phyloP scores from a whole-genome alignment of 768 basidiomycete genomes.

The Termitomyces sp. region DNA sequence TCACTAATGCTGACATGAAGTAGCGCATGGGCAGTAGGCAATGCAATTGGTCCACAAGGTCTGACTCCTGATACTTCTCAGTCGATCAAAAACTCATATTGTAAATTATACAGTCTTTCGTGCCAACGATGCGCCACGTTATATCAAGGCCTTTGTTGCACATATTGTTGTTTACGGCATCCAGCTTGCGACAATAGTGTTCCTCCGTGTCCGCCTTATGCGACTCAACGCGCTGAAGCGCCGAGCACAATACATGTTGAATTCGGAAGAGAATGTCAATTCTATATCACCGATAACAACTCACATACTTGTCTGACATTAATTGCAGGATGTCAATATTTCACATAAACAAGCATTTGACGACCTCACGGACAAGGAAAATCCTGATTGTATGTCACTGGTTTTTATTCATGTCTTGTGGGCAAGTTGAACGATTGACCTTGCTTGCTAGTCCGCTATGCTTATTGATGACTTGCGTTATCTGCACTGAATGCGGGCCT shows the following conservation, averaged over 20 bases:
- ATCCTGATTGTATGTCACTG: constrained; percentile 34
- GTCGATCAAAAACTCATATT: not conserved
- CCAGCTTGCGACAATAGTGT: constrained; percentile 30
- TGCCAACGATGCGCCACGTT: constrained; percentile 38
- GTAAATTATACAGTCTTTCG: constrained; percentile 31
- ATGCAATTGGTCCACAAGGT: constrained; percentile 43
- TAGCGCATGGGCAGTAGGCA: constrained; percentile 47
- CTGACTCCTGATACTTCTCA: not conserved
- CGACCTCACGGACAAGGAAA: constrained; percentile 44
- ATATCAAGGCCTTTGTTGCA: constrained; percentile 39
- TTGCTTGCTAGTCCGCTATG: constrained; percentile 27
- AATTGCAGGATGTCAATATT: constrained; percentile 22
- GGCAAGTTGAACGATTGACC: not conserved
- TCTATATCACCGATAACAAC: not conserved
- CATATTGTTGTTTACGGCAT: constrained; percentile 44
- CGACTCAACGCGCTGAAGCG: constrained; percentile 35
- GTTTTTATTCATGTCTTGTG: not conserved
- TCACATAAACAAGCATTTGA: constrained; percentile 39
- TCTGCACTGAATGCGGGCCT: not conserved
- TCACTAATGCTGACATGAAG: not conserved
- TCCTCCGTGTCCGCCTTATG: constrained; percentile 37
- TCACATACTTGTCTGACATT: not conserved
- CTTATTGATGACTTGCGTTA: constrained; percentile 19
- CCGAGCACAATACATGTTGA: constrained; percentile 20
- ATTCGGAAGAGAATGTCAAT: not conserved